Base-by-base conservation (phyloP, 768 basidiomycete species). In the Sistotremastrum suecicum region DNA sequence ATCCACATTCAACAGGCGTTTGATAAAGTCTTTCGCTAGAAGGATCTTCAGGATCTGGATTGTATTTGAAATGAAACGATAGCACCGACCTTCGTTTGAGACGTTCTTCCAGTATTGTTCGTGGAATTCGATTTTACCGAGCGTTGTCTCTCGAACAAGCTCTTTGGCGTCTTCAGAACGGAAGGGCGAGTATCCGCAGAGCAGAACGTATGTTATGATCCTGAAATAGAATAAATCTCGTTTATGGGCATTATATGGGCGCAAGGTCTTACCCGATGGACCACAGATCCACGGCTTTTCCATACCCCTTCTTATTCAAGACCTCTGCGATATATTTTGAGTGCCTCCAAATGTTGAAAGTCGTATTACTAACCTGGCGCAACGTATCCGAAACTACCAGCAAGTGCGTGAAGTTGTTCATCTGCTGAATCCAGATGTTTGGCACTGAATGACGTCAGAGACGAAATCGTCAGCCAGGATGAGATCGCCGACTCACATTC, bases 171-270 rank as follows among this genome's bases (percentile, higher is more conserved):
- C 83, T 29, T 88, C 83, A 0, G 84, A 80, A 38, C 89, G 75
- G 70, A 98, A 98, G 0, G 95, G 95, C 2, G 85, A 80, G 64
- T 98, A 98, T 2, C 94, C 94, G 55, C 94, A 94, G 1, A 95
- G 72, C 9, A 98, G 70, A 44, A 95, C 88, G 61, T 95, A 98
- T 11, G 92, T 84, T 53, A 99, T 97, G 51, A 98, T 75, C 0
- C 91, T 92, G 52, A 12, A 28, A 12, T 39, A 33, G 11, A 12
- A 11, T 2, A 42, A 36, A 6, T 31, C 29, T 35, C 9, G 8
- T 41, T 46, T 34, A 39, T 20, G 36, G 28, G 7, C 11, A 45
- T 7, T 34, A 38, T 4, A 44, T 12, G 42, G 29, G 37, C 10
- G 39, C 30, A 30, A 10, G 29, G 30, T 62, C 76, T 36, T 52